Conservation (phyloP, 306 rosid genomes). For the Cyclanthera cordifolia region DNA sequence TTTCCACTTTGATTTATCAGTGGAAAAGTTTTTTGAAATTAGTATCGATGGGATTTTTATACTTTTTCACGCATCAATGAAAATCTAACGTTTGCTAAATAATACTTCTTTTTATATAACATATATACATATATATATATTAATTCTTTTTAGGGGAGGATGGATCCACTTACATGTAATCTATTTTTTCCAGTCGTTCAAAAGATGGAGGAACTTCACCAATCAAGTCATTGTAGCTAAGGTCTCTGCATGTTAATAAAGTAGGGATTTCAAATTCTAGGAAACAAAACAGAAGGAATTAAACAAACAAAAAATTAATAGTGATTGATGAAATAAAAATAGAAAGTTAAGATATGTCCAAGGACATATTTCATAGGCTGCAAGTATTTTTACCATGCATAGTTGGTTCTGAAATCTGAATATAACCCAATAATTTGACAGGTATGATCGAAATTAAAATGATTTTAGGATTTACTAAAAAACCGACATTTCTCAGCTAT, state of each 20-base stretch:
- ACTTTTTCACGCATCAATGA: too few relatives aligned
- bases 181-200: slow-evolving; percentile 31
- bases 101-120: too few relatives aligned
- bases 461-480: not conserved
- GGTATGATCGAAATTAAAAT: not conserved
- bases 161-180: slow-evolving; percentile 46
- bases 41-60: too few relatives aligned
- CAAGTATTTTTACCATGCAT: not conserved
- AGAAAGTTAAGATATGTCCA: not conserved
- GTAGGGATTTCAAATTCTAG: slow-evolving; percentile 12
- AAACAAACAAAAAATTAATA: not conserved
- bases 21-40: too few relatives aligned
- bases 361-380: not conserved
- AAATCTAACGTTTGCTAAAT: too few relatives aligned
- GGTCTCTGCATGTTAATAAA: slow-evolving; percentile 45
- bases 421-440: not conserved
- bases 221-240: slow-evolving; percentile 62
- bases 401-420: not conserved
- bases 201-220: slow-evolving; percentile 67
- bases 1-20: too few relatives aligned
- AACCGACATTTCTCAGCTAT: not conserved
- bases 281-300: not conserved
- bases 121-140: not conserved
- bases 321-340: not conserved
- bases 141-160: not conserved